Base-by-base conservation (phyloP, 2,329 filamentous ascomycete species). In the Tolypocladium tropicale region DNA sequence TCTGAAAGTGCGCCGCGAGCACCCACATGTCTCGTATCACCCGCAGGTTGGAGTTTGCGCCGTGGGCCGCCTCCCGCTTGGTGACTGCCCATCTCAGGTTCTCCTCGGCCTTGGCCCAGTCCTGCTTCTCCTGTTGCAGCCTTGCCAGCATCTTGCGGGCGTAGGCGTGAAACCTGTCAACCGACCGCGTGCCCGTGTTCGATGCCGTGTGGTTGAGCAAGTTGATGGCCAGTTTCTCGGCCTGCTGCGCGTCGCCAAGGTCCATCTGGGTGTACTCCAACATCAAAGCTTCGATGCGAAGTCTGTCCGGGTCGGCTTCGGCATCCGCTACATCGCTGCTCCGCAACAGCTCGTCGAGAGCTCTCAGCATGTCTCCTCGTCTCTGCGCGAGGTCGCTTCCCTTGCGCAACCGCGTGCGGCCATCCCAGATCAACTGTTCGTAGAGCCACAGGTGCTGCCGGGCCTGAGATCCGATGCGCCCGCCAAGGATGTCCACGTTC, bases 1-100 rank as follows among this genome's bases (percentile, higher is more conserved):
- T 65, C 52, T 69, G 61, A 48, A 67, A 70, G 56, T 72, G 67
- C 3, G 61, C 65, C 21, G 69, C 68, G 9, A 72, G 65, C 59
- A 72, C 70, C 70, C 70, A 72, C 66, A 72, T 69, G 58, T 72
- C 70, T 46, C 70, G 65, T 48, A 72, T 69, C 32, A 72, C 70
- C 32, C 70, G 66, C 59, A 72, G 49, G 51, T 72, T 65, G 50
- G 64, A 68, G 50, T 62, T 62, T 14, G 67, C 64, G 25, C 70
- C 70, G 50, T 72, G 70, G 2, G 70, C 70, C 9, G 64, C 62
- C 62, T 71, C 70, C 41, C 70, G 66, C 60, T 68, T 72, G 43
- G 58, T 58, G 18, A 72, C 63, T 10, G 70, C 69, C 32, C 61
- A 60, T 55, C 63, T 63, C 30, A 72, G 58, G 25, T 72, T 72